A percentile compares a stretch with the other conserved stretches of the same genome.
Conservation (phyloP, 202 grass and related monocot genomes). For the Schoenoplectus triqueter region DNA sequence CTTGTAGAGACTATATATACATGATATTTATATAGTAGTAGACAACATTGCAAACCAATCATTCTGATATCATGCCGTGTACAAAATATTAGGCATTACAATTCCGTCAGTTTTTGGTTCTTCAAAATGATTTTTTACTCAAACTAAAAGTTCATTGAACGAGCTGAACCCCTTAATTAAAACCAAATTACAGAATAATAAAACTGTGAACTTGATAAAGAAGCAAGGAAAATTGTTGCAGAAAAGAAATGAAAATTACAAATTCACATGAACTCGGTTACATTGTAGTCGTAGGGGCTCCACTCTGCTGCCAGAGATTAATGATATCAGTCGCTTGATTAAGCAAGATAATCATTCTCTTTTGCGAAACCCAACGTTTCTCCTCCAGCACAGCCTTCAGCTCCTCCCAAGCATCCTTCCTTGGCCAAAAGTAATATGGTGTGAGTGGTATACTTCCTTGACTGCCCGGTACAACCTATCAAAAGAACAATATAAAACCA, state of each 20-base stretch:
- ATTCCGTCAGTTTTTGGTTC: neutral
- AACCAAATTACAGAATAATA: neutral
- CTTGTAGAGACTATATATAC: neutral
- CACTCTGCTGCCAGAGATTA: constrained; percentile 98
- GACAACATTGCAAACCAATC: neutral
- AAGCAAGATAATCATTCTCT: constrained; percentile 97
- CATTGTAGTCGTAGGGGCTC: constrained; percentile 53
- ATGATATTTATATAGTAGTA: neutral
- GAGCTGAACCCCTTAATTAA: neutral
- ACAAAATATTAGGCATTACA: neutral
- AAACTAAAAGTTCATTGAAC: neutral
- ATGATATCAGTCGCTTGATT: constrained; percentile 98
- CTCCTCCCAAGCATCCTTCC: constrained; percentile 96
- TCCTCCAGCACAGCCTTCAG: constrained; percentile 83
- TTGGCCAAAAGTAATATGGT: constrained; percentile 90
- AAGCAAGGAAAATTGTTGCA: neutral
- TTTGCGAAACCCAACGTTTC: constrained; percentile 85
- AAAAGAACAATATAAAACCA: neutral
- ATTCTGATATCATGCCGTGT: neutral
- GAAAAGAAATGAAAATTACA: constrained; percentile 3
- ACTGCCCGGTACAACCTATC: constrained; percentile 31
- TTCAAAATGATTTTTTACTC: constrained; percentile 12
- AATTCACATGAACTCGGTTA: neutral
- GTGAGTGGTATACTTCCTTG: constrained; percentile 70
- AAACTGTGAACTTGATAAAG: no score